phyloP scores from a whole-genome alignment of 257 asterid species.

The Primulina huaijiensis region DNA sequence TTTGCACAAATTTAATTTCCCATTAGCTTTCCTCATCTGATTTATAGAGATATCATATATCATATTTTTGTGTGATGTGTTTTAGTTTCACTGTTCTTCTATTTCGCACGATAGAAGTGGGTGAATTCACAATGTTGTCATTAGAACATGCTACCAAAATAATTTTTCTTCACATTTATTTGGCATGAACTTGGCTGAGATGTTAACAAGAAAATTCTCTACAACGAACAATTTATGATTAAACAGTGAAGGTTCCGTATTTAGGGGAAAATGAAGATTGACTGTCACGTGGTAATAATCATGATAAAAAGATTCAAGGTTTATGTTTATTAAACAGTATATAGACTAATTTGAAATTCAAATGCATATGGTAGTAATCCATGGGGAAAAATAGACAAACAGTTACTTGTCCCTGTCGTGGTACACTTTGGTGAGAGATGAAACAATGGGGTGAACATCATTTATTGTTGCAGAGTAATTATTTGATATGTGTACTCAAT shows the following conservation, averaged over 20 bases:
- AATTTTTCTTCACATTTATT: too few relatives aligned
- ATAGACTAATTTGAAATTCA: too few relatives aligned
- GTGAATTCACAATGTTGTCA: neutral
- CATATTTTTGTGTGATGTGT: neutral
- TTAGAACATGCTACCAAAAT: neutral
- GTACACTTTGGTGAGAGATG: neutral
- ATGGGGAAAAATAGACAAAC: neutral
- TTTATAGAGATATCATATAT: neutral
- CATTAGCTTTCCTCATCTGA: neutral
- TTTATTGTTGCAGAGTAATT: neutral
- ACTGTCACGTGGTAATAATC: neutral
- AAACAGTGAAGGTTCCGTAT: too few relatives aligned
- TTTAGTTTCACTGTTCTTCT: neutral
- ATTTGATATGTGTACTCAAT: slow-evolving; percentile 14
- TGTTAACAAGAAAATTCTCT: neutral
- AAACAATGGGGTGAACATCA: neutral
- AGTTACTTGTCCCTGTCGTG: neutral
- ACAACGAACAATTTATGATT: neutral
- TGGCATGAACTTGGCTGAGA: neutral
- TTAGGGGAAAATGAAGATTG: neutral
- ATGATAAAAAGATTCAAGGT: neutral
- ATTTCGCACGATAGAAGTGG: neutral
- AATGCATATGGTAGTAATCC: neutral
- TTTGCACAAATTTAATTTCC: neutral
- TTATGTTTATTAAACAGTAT: neutral